Evolutionary conservation across 225 moss, liverwort and hornwort genomes (phyloP), one percentile per base, ranked within the genome.

Genomic region (Marchantia polymorpha): DNA sequence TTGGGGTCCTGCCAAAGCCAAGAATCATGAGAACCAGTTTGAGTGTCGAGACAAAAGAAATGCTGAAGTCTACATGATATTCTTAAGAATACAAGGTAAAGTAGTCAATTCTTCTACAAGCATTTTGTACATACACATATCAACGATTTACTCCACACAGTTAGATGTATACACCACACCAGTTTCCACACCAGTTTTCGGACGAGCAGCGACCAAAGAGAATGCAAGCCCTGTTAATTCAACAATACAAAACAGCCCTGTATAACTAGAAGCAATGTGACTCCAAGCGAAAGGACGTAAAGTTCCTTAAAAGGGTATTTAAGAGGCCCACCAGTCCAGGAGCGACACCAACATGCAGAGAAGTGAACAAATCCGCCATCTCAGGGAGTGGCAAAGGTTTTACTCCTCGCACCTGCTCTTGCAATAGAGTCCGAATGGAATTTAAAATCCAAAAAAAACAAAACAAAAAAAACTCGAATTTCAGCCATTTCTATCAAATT

Each of bases 281-380:
- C 17, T 10, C 17, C 17, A 60, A 60, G 59, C 46, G 14, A 68
- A 30, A 69, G 15, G 1, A 11, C 69, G 8, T 69, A 69, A 46
- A 6, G 48, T 31, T 31, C 30, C 29, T 20, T 16, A 1, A 69
- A 16, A 22, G 23, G 11, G 23, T 10, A 26, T 6, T 75, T n/a
- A 25, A 61, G 48, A 26, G 59, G 83, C 94, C 82, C 79, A 96
- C 96, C 88, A 96, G 83, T 81, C 94, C 96, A 82, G 94, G 91
- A 75, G 94, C 91, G 56, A 96, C 96, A 85, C 92, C 92, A 59
- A 96, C 85, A 79, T 96, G 96, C 51, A 96, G 84, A 76, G 81
- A 84, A 78, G 89, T 87, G 75, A 96, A 92, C 64, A 96, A 83
- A 58, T 89, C 92, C 55, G 92, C 92, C 96, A 96, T 96, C 80